Evolutionary conservation across 768 basidiomycete genomes (phyloP).

Genomic region (Leccinum arenicola): DNA sequence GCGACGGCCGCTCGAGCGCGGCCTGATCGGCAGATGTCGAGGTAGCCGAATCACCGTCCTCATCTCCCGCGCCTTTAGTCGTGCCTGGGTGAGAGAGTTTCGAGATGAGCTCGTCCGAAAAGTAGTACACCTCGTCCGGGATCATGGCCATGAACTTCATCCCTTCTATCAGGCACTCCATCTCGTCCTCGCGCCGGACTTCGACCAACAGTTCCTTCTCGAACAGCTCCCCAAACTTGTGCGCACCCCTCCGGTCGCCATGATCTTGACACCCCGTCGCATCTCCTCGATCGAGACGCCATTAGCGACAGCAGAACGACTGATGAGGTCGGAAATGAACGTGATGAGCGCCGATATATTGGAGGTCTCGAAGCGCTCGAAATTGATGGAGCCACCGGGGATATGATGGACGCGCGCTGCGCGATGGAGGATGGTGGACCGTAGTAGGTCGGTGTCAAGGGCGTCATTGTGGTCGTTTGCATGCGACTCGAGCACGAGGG

Average conservation of each 20-base stretch:
- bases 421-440: constrained; percentile 64
- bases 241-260: constrained; percentile 99
- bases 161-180: constrained; percentile 97
- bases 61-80: constrained; percentile 5
- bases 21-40: constrained; percentile 10
- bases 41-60: constrained; percentile 3
- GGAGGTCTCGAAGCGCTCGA: constrained; percentile 94
- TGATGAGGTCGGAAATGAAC: constrained; percentile 86
- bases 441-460: constrained; percentile 45
- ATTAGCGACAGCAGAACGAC: constrained; percentile 81
- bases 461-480: constrained; percentile 22
- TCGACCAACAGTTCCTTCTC: constrained; percentile 73
- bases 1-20: constrained; percentile 78
- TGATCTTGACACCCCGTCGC: constrained; percentile 90
- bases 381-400: constrained; percentile 96
- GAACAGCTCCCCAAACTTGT: constrained; percentile 88
- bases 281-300: constrained; percentile 87
- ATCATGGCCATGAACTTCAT: constrained; percentile 95
- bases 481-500: constrained; percentile 64
- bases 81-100: constrained; percentile 41
- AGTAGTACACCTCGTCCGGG: constrained; percentile 97
- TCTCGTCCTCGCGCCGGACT: constrained; percentile 91
- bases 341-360: constrained; percentile 79
- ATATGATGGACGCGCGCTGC: constrained; percentile 64
- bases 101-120: constrained; percentile 95